These are phyloP conservation scores for Cucumis cinereus DNA, from an alignment of 306 rosid genomes.

Conservation along the genomic window DNA sequence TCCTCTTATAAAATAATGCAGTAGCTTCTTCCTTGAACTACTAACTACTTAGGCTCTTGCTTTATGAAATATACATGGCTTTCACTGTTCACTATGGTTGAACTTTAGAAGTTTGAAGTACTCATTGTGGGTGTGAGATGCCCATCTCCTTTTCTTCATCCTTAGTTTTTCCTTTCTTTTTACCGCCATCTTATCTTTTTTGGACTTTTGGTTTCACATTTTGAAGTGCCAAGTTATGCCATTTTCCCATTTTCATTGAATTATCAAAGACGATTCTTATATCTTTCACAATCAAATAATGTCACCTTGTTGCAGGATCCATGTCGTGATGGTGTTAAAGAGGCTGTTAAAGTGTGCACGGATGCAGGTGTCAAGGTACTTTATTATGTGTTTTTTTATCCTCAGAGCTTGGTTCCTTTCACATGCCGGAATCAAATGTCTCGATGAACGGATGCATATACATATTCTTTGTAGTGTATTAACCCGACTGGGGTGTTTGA, in stretches of 20 bases:
- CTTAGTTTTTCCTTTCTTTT: neutral
- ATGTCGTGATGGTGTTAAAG: slow-evolving; percentile 70
- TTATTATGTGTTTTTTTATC: slow-evolving; percentile 7
- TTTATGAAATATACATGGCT: too few relatives aligned
- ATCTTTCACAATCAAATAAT: neutral
- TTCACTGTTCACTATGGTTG: too few relatives aligned
- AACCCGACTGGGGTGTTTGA: neutral
- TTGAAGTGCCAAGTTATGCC: neutral
- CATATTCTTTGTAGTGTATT: neutral
- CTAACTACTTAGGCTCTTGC: too few relatives aligned
- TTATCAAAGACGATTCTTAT: neutral
- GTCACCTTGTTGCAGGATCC: slow-evolving; percentile 55
- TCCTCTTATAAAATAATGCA: too few relatives aligned
- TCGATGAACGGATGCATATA: neutral
- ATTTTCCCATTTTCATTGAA: neutral
- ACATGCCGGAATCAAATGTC: neutral
- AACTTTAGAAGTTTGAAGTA: too few relatives aligned
- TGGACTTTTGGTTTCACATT: neutral
- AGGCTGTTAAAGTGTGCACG: slow-evolving; percentile 63
- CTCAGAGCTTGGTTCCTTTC: neutral
- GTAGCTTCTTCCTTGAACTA: too few relatives aligned
- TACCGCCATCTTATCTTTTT: neutral
- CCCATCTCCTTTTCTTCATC: neutral
- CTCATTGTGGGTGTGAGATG: too few relatives aligned
- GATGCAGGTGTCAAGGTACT: slow-evolving; percentile 91